Evolutionary conservation across 345 rosid genomes (phyloP).

Genomic region (Hevea brasiliensis): DNA sequence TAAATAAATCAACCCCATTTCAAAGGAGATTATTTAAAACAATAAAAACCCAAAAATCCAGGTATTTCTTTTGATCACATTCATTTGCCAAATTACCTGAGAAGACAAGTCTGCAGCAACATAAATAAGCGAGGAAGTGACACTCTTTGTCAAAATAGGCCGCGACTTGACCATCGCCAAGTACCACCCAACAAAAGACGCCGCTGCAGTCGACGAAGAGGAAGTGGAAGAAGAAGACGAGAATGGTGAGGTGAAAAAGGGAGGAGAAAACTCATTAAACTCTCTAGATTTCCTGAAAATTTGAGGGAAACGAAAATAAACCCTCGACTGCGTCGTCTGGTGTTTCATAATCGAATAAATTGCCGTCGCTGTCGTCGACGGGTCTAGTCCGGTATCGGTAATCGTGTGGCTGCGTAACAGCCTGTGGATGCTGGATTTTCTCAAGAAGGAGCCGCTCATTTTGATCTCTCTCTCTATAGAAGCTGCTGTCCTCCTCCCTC

Average conservation of each 20-base stretch:
- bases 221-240: conserved; percentile 23
- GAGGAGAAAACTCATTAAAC: conserved; percentile 26
- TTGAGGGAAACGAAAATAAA: conserved; percentile 42
- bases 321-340: conserved; percentile 39
- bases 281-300: conserved; percentile 33
- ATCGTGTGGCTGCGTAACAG: conserved; percentile 25
- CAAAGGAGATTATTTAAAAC: too few relatives aligned
- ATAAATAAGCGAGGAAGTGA: conserved; percentile 67
- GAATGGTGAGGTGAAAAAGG: conserved; percentile 31
- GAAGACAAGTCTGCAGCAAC: conserved; percentile 87
- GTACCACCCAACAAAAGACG: conserved; percentile 68
- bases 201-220: conserved; percentile 13
- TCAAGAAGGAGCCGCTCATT: conserved; percentile 45
- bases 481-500: too few relatives aligned
- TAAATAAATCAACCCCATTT: background rate
- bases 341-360: conserved; percentile 21
- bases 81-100: conserved; percentile 48
- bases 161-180: conserved; percentile 76
- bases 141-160: conserved; percentile 77
- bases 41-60: conserved; percentile 3
- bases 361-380: conserved; percentile 17
- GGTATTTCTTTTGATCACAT: background rate
- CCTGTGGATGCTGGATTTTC: conserved; percentile 35
- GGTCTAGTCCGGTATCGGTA: conserved; percentile 18
- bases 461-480: background rate